phyloP scores from a whole-genome alignment of 2,329 filamentous ascomycete genomes.

The Dendryphion nanum region DNA sequence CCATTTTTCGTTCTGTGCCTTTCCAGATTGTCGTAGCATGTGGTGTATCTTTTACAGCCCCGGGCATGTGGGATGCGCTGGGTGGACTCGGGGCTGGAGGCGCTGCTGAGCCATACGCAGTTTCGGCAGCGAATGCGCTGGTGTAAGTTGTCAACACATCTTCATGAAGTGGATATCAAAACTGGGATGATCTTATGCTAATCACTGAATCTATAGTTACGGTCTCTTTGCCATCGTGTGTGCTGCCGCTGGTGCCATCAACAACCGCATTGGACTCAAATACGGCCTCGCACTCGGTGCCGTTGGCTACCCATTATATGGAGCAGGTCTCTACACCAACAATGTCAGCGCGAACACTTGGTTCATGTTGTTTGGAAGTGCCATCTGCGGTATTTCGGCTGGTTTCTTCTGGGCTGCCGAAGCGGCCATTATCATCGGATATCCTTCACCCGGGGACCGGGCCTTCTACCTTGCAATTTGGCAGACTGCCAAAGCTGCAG shows the following conservation, averaged over 20 bases:
- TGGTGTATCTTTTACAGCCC: slow-evolving; percentile 33
- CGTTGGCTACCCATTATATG: slow-evolving; percentile 43
- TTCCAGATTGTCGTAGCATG: slow-evolving; percentile 35
- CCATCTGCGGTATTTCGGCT: slow-evolving; percentile 39
- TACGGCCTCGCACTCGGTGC: slow-evolving; percentile 44
- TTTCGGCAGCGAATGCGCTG: slow-evolving; percentile 33
- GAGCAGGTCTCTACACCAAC: slow-evolving; percentile 42
- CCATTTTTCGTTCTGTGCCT: slow-evolving; percentile 30
- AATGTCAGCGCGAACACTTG: slow-evolving; percentile 39
- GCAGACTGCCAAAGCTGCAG: slow-evolving; percentile 35
- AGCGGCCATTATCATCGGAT: slow-evolving; percentile 43
- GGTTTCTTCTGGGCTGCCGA: slow-evolving; percentile 46
- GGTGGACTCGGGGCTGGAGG: slow-evolving; percentile 33
- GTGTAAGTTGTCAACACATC: no score
- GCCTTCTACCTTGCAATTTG: slow-evolving; percentile 38
- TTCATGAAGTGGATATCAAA: no score
- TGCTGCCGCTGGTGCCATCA: slow-evolving; percentile 35
- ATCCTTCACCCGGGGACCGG: slow-evolving; percentile 37
- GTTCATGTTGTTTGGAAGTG: slow-evolving; percentile 41
- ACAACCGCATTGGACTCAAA: slow-evolving; percentile 36
- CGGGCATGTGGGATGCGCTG: slow-evolving; percentile 37
- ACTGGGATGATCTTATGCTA: no score
- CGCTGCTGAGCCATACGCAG: slow-evolving; percentile 32
- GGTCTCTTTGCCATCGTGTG: slow-evolving; percentile 33
- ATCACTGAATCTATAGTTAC: no score